Evolutionary conservation across 2,329 filamentous ascomycete species (phyloP), one percentile per base, ranked within the genome.

Genomic region (Colletotrichum noveboracense): DNA sequence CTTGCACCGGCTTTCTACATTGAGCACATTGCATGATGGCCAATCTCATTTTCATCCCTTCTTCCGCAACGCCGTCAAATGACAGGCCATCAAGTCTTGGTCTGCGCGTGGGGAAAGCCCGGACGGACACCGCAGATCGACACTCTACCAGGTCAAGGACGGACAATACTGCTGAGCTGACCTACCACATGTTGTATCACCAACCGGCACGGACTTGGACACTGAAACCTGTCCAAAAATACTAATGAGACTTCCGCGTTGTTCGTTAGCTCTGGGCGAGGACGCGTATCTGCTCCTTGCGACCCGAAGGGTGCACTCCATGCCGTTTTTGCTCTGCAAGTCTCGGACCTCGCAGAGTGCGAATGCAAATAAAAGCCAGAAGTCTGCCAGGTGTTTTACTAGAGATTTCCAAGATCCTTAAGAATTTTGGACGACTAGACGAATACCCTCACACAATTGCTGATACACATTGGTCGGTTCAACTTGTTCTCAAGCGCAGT

Each of bases 31-130:
- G 43, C n/a, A 52, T 12, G 14, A 43, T 24, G 56, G 14, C 26
- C 52, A 28, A 32, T 36, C 16, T 18, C 52, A 18, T 52, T 64
- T 65, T 65, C 70, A 52, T 76, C 70, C 48, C 34, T 64, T 76
- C 48, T 65, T 60, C 16, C 34, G 38, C 64, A 62, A 32, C 58
- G 43, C 26, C 64, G 64, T 76, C 64, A 32, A 62, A 56, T 75
- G 70, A 52, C 58, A 62, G 43, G 43, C 56, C 38, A n/a, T 68
- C 64, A 69, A 32, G 38, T 28, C 28, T 21, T 67, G 21, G 38
- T 38, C 64, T 24, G 43, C 38, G 71, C 61, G 71, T 76, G 74
- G 74, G 74, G 71, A 75, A 76, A 76, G 32, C 71, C 69, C 74
- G 74, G 61, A 26, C 74, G 71, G 74, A 75, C 66, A 70, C 38